A percentile compares a stretch with the other conserved stretches of the same genome.
Conservation (phyloP, 2,329 filamentous ascomycete genomes). For the Talaromyces atroroseus region DNA sequence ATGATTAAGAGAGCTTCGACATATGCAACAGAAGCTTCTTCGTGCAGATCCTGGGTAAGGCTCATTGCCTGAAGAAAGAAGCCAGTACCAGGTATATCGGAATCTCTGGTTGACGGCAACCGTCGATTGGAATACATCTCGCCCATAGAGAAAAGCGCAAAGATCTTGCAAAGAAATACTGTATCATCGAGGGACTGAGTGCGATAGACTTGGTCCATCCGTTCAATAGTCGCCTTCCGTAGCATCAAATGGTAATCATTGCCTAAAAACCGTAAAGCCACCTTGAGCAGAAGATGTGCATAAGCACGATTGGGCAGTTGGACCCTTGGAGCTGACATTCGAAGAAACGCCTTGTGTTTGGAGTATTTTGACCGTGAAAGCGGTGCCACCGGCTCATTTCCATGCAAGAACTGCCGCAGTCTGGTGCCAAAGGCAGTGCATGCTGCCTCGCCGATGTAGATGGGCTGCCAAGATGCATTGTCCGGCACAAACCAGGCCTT, state of each 20-base stretch:
- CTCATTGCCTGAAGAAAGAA: conserved; percentile 16
- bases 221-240: conserved; percentile 15
- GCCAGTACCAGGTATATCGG: conserved; percentile 14
- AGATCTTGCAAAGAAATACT: conserved; percentile 16
- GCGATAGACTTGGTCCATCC: conserved; percentile 14
- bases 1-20: conserved; percentile 15
- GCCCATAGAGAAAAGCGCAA: conserved; percentile 17
- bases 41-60: conserved; percentile 14
- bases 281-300: conserved; percentile 16
- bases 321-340: conserved; percentile 12
- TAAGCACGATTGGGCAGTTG: conserved; percentile 16
- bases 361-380: conserved; percentile 14
- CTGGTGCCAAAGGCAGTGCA: conserved; percentile 15
- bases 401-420: conserved; percentile 14
- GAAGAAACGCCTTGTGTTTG: conserved; percentile 12
- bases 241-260: conserved; percentile 18
- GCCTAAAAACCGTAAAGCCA: conserved; percentile 17
- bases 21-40: conserved; percentile 13
- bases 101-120: conserved; percentile 9
- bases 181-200: conserved; percentile 12
- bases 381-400: conserved; percentile 12
- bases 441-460: conserved; percentile 16
- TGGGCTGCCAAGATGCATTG: conserved; percentile 13
- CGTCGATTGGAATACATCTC: conserved; percentile 17
- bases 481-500: conserved; percentile 15